Evolutionary conservation across 2,329 filamentous ascomycete genomes (phyloP), one percentile per base, ranked within the genome.

Genomic region (Harringtonia aguacate): DNA sequence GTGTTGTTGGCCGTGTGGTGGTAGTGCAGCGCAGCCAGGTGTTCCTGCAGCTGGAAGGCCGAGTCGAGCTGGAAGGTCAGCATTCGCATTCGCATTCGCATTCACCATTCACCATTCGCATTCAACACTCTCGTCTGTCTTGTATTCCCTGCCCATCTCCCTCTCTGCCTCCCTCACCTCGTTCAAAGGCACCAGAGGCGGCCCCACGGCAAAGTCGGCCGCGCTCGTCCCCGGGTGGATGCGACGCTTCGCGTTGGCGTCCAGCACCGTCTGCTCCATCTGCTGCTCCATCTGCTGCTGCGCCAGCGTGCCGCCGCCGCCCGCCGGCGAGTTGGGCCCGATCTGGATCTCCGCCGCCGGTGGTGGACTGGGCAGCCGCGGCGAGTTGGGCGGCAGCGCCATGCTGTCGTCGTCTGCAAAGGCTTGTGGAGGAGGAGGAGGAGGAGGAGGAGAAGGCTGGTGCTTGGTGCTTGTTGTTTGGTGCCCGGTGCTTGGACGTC

Each of bases 1-100:
- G 79, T 81, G 52, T 77, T 77, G 50, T 74, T 70, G 42, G 68
- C 71, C 2, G 86, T 94, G 60, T 85, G 81, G 60, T 84, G 73
- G 62, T 89, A 81, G 67, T 97, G 86, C 15, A 95, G 77, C 30
- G 92, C 86, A 62, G 94, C 90, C 44, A 98, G 81, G 59, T 98
- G 90, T 65, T 98, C 92, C 63, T 95, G 94, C 17, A 97, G 78
- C 62, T 95, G 92, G 61, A 97, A 98, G 36, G 92, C 86, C 20
- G 90, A 97, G 60, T 98, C 89, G 53, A 98, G 87, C 86, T 95
- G 61, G 44, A 36, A 13, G 21, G 31, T 36, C 13, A 45, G 36
- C 33, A 22, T 29, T 29, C 28, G 8, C 28, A 13, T 29, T 29
- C 28, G 8, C 28, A 13, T 29, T 29, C 28, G 8, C 28, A 13